Base-by-base conservation (phyloP, 176 grass and related monocot species). In the Oryza australiensis region DNA sequence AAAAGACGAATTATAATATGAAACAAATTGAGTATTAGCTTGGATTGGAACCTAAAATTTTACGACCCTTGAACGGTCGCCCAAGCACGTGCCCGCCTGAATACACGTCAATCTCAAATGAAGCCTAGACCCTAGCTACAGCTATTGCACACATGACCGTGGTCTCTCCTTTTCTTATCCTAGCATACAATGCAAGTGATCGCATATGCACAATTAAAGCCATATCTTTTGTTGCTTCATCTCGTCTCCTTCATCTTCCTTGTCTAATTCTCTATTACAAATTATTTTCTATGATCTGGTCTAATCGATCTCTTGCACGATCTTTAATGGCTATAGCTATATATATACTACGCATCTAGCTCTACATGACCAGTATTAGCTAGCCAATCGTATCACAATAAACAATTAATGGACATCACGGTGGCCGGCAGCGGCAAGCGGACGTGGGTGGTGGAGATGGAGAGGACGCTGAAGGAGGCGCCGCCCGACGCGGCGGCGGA, bases 391-490 rank as follows among this genome's bases (percentile, higher is more conserved):
- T 22, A 33, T 32, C 35, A 33, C 18, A 18, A 28, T 9, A 12
- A 37, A 37, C 7, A 1, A 35, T 6, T 5, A 35, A 51, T 14
- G 18, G 22, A 63, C 0, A 72, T 72, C 64, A 41, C 1, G 68
- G 37, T 34, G 7, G 29, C 40, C 69, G 64, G 76, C 12, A 46
- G 37, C 9, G 35, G 42, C 13, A 67, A 46, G 68, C 76, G 74
- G 23, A 29, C 60, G 12, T 93, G 95, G 95, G 66, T 93, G 64
- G 26, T 78, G 70, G 90, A 94, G 45, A 74, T 94, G 62, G 60
- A 74, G 73, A 74, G 74, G 46, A 73, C 43, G 35, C 60, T 97
- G 20, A 48, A 32, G 69, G 66, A 83, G 1, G 69, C 86, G 24
- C 7, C 35, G 35, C 35, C 35, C 0, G 74, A 87, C 64, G 74